These are phyloP conservation scores for Penicillium sp. DNA, from an alignment of 2,329 filamentous ascomycete genomes.

Conservation along the genomic window DNA sequence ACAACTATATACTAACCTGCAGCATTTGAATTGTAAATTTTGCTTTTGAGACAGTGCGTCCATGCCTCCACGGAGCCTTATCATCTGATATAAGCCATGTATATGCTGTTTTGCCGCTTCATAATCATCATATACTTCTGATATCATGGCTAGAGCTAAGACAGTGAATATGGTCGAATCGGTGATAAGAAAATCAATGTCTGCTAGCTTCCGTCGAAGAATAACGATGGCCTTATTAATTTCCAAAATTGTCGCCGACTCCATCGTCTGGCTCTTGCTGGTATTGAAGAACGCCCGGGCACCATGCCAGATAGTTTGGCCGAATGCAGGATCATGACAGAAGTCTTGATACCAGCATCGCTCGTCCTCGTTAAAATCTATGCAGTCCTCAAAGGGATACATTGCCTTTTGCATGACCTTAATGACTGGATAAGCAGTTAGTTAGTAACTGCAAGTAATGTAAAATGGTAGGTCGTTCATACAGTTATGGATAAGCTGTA, in stretches of 20 bases:
- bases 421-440: background rate
- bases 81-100: background rate
- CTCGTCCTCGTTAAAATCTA: background rate
- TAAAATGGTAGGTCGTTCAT: background rate
- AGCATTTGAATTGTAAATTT: slow-evolving; percentile 6
- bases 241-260: background rate
- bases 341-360: slow-evolving; percentile 1
- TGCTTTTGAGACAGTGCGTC: background rate
- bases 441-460: background rate
- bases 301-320: background rate
- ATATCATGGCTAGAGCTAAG: slow-evolving; percentile 5
- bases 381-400: slow-evolving; percentile 6
- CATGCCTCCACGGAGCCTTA: background rate
- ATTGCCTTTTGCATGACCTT: background rate
- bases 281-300: background rate
- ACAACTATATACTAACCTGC: background rate
- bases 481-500: background rate
- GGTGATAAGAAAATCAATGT: background rate
- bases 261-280: background rate
- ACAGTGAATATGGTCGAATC: slow-evolving; percentile 7
- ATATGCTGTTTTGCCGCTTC: slow-evolving; percentile 3
- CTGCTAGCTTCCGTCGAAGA: background rate
- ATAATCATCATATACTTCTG: background rate
- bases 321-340: background rate
- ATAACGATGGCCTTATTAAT: slow-evolving; percentile 1